Evolutionary conservation across 495 filamentous ascomycete species (phyloP), one percentile per base, ranked within the genome.

Genomic region (Pyrenopolyporus hunteri): DNA sequence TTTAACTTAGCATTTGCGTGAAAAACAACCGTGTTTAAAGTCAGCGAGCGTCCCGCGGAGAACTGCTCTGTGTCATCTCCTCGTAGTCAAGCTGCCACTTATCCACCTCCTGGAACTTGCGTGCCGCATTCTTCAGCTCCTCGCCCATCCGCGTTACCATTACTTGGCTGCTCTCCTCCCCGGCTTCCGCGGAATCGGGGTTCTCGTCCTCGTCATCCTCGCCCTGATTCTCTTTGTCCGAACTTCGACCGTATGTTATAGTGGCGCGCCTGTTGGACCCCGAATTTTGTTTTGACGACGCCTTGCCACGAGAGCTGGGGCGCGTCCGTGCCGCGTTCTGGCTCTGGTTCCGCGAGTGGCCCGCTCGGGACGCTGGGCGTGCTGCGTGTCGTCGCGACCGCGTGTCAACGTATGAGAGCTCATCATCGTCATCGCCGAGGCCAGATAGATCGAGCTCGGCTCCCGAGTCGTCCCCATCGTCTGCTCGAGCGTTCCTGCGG

Each of bases 61-160:
- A 78, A 29, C 74, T 72, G 23, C 67, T 73, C 40, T 70, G 51
- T 14, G 65, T 67, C 22, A 76, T 72, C 57, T 76, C 76, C 66
- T 81, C 78, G 52, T 77, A 81, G 28, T 74, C 73, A 22, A 82
- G 60, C 57, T 80, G 72, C 76, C 76, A 82, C 69, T 74, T 65
- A 44, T 82, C 79, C 22, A 82, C 78, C 63, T 80, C 78, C 63
- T 79, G 74, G 25, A 82, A 82, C 70, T 80, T 80, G 60, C 76
- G 73, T n/a, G 58, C 65, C 22, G 77, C 78, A 14, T 70, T 68
- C 59, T 76, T 72, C 36, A 82, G 64, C 73, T 82, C 79, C 47
- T 76, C 73, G 6, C 66, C 63, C 20, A 66, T 25, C 4, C 60
- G 29, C 32, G 33, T 67, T 54, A 73, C 36, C 45, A 75, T 45